Evolutionary conservation across 1,284 basidiomycete genomes (phyloP).

Genomic region (Irpex sp.): DNA sequence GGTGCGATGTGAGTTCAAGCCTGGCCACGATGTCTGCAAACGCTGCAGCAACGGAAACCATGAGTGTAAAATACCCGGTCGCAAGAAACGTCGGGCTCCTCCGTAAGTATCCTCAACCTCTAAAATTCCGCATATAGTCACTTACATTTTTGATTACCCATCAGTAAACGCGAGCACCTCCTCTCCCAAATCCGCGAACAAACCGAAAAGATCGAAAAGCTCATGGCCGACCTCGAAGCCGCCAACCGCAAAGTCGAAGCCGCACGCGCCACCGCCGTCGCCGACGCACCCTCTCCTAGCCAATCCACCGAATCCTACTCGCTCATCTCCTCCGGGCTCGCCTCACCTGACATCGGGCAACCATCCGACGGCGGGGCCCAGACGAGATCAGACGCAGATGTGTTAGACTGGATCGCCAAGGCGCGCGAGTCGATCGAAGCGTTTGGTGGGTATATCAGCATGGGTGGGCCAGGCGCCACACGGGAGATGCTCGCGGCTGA

Average conservation of each 20-base stretch:
- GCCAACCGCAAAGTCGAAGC: constrained; percentile 21
- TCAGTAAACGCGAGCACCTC: constrained; percentile 68
- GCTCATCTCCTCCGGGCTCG: constrained; percentile 12
- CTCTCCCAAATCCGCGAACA: constrained; percentile 68
- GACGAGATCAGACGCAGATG: constrained; percentile 29
- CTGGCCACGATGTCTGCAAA: constrained; percentile 63
- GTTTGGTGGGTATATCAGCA: constrained; percentile 58
- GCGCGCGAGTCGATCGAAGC: constrained; percentile 61
- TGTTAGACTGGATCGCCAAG: constrained; percentile 69
- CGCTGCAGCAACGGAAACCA: constrained; percentile 61
- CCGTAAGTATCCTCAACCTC: constrained; percentile 44
- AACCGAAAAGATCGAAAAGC: constrained; percentile 58
- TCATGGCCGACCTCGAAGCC: constrained; percentile 60
- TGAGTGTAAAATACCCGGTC: constrained; percentile 70
- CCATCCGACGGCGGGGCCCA: constrained; percentile 4
- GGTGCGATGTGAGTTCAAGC: constrained; percentile 68
- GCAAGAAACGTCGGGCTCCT: constrained; percentile 68
- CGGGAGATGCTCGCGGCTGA: constrained; percentile 41
- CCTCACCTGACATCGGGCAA: constrained; percentile 20
- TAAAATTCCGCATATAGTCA: constrained; percentile 3
- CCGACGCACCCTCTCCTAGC: constrained; percentile 15
- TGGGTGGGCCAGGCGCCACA: constrained; percentile 48
- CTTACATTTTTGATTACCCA: background rate
- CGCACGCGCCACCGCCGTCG: constrained; percentile 7
- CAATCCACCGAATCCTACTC: constrained; percentile 15